A percentile compares a stretch with the other conserved stretches of the same genome.
Conservation (phyloP, 2,329 filamentous ascomycete species). For the Seiridium unicorne region DNA sequence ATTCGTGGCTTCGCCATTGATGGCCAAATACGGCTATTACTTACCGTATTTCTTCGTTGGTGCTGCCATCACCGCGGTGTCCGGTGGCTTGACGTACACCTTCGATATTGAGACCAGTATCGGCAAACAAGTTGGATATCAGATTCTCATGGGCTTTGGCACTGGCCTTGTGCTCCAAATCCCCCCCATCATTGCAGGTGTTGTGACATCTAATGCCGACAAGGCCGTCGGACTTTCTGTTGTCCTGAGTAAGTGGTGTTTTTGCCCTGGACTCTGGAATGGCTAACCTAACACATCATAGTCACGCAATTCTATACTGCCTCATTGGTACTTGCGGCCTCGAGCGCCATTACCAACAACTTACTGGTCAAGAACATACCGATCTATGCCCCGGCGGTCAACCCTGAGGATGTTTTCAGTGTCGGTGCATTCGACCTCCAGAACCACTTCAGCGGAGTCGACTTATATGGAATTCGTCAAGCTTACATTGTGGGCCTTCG, state of each 20-base stretch:
- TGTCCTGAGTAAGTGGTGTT: not conserved
- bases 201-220: not conserved
- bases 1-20: conserved; percentile 25
- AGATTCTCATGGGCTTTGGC: conserved; percentile 37
- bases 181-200: not conserved
- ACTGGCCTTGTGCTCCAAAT: not conserved
- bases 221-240: not conserved
- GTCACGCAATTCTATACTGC: not conserved
- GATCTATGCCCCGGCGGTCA: not conserved
- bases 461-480: not conserved
- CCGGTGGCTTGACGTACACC: conserved; percentile 40
- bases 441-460: not conserved
- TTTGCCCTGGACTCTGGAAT: too few species aligned
- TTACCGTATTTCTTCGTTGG: conserved; percentile 40
- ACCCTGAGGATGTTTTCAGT: not conserved
- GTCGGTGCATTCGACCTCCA: not conserved
- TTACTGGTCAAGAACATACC: not conserved
- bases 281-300: too few species aligned
- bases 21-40: conserved; percentile 40
- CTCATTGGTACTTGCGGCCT: not conserved
- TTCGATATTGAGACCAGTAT: conserved; percentile 31
- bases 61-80: conserved; percentile 32
- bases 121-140: conserved; percentile 36
- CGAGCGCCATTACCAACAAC: not conserved
- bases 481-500: not conserved